A percentile compares a stretch with the other conserved stretches of the same genome.
These are phyloP conservation scores for Aspergillus thermomutatus DNA, from an alignment of 2,329 filamentous ascomycete genomes.

Conservation along the genomic window DNA sequence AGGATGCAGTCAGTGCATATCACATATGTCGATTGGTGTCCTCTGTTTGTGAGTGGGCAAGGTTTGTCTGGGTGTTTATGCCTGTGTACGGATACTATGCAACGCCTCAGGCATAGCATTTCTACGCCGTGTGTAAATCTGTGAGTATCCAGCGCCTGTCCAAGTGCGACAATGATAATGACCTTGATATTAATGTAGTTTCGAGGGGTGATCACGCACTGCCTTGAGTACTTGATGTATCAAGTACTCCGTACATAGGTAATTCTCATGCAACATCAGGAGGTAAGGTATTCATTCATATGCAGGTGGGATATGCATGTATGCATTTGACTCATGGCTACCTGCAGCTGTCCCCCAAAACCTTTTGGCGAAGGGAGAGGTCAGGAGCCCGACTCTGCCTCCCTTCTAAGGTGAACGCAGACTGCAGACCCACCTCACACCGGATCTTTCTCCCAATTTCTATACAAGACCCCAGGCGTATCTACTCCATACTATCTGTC, in stretches of 20 bases:
- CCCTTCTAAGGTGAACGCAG: neutral
- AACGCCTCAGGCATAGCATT: neutral
- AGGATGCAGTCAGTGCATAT: neutral
- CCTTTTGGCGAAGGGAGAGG: neutral
- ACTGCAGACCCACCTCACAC: neutral
- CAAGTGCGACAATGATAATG: too few relatives aligned
- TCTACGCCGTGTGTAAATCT: too few relatives aligned
- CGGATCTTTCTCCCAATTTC: neutral
- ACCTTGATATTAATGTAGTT: neutral
- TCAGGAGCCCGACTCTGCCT: neutral
- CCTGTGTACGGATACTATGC: neutral
- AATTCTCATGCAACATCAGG: too few relatives aligned
- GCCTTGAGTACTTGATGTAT: too few relatives aligned
- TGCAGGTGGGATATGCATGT: neutral
- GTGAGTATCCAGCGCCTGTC: too few relatives aligned
- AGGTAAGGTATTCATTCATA: neutral
- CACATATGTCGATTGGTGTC: neutral
- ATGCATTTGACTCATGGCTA: neutral
- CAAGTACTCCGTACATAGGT: too few relatives aligned
- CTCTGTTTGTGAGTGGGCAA: neutral
- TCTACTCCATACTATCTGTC: neutral
- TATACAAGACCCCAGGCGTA: neutral
- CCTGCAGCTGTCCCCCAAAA: neutral
- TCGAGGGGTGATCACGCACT: neutral
- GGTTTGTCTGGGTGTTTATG: neutral